Base-by-base conservation (phyloP, 164 flowering plant species). In the Malania oleifera region DNA sequence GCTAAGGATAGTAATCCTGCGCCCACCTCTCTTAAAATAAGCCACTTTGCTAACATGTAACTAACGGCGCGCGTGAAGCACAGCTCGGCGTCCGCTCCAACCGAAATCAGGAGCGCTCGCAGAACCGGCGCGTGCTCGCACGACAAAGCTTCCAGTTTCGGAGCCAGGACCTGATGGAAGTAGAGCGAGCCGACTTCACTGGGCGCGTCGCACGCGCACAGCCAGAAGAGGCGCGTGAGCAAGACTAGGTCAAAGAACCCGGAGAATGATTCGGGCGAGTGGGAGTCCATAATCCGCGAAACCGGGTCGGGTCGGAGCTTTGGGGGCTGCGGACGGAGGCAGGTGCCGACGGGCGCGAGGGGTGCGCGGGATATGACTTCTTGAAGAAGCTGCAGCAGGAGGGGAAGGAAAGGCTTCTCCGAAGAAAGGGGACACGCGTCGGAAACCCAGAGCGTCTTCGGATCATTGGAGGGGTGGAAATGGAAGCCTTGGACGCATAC, bases 31-130 rank as follows among this genome's bases (percentile, higher is more conserved):
- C 66, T 77, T 28, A 79, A 54, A 25, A 75, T 76, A 31, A 77
- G 40, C 86, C 84, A 83, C 62, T 93, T 93, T 6, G 87, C 78
- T 50, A 80, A 28, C 66, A 83, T 76, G 82, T 93, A 89, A 47
- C 91, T 89, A 6, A 83, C 29, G 46, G 90, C 63, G 66, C 95
- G 92, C 80, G 76, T 78, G 71, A 92, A 70, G 15, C 87, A 75
- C 12, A 84, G 75, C 74, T 92, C 98, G 1, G 66, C 79, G 56
- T 93, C 98, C 0, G 77, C 79, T 5, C 97, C 98, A 0, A 77
- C 61, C 0, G 85, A 52, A n/a, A 65, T n/a, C 40, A 89, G 67
- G 68, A 87, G 84, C 3, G 75, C 75, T 26, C 76, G 69, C 29
- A 84, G 52, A 3, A 73, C 83, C 1, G 77, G 67, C 20, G 73